phyloP scores from a whole-genome alignment of 2,329 filamentous ascomycete genomes.

The Scedosporium minutisporum region DNA sequence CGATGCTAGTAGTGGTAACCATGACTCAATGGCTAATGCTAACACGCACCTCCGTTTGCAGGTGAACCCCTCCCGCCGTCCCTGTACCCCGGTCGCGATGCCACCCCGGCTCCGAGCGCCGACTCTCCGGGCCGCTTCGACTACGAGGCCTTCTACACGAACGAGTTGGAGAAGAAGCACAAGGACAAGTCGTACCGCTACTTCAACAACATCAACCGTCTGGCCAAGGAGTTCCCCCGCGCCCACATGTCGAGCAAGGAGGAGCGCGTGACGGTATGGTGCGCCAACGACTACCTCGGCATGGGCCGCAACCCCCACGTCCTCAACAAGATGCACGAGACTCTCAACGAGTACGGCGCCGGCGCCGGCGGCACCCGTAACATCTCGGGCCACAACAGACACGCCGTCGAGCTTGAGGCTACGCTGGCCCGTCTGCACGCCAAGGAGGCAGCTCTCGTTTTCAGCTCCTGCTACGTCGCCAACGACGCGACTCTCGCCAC shows the following conservation, averaged over 20 bases:
- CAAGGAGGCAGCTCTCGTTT: slow-evolving; percentile 86
- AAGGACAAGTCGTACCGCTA: slow-evolving; percentile 99
- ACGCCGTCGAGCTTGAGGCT: slow-evolving; percentile 75
- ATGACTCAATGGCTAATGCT: background rate
- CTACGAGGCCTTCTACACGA: slow-evolving; percentile 81
- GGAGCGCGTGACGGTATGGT: slow-evolving; percentile 94
- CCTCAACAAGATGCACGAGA: slow-evolving; percentile 85
- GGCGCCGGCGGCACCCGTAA: slow-evolving; percentile 94
- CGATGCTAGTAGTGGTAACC: background rate
- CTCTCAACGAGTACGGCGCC: slow-evolving; percentile 86
- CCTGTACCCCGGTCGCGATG: background rate
- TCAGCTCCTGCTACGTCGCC: slow-evolving; percentile 95
- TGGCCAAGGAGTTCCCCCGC: slow-evolving; percentile 90
- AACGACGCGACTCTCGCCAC: slow-evolving; percentile 96
- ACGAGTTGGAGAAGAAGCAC: slow-evolving; percentile 95
- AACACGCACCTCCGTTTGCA: slow-evolving; percentile 12
- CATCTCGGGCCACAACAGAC: slow-evolving; percentile 95
- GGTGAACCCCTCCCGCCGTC: slow-evolving; percentile 10
- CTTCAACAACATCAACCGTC: slow-evolving; percentile 99
- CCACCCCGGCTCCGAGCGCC: slow-evolving; percentile 5
- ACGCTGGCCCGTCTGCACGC: slow-evolving; percentile 81
- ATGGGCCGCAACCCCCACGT: slow-evolving; percentile 91
- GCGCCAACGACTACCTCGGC: slow-evolving; percentile 96
- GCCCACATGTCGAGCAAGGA: slow-evolving; percentile 80
- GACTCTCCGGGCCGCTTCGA: slow-evolving; percentile 31